Conservation (phyloP, 2,329 filamentous ascomycete genomes). For the Colletotrichum gigasporum region DNA sequence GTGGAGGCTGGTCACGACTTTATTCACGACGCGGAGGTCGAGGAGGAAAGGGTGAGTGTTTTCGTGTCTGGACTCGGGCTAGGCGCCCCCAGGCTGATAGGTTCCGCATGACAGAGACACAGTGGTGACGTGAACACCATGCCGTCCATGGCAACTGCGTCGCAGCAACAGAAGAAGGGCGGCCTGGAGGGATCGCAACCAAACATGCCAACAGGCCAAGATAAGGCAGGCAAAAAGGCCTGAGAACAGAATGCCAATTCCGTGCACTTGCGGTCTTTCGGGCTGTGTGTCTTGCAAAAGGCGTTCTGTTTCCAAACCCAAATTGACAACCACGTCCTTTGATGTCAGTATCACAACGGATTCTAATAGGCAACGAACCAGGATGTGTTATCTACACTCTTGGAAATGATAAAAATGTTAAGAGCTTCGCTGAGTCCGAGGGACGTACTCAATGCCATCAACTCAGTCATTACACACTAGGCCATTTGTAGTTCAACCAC, state of each 20-base stretch:
- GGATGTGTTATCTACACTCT: too few species aligned
- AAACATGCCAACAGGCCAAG: not conserved
- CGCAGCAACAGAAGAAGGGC: conserved; percentile 9
- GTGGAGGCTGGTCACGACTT: conserved; percentile 43
- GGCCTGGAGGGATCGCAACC: not conserved
- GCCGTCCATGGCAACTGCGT: not conserved
- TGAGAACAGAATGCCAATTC: not conserved
- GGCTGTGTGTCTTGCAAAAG: not conserved
- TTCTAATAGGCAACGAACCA: too few species aligned
- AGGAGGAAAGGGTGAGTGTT: conserved; percentile 40
- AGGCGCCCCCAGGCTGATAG: not conserved
- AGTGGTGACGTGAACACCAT: conserved; percentile 9
- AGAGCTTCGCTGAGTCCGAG: too few species aligned
- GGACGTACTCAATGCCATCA: not conserved
- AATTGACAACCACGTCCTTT: too few species aligned
- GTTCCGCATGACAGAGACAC: not conserved
- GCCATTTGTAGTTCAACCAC: conserved; percentile 32
- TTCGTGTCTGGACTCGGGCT: not conserved
- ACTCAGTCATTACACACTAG: not conserved
- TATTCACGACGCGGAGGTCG: conserved; percentile 44
- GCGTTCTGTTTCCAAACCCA: not conserved
- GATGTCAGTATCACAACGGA: too few species aligned
- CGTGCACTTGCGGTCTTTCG: not conserved
- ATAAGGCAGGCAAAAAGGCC: not conserved
- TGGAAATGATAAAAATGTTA: too few species aligned